phyloP scores from a whole-genome alignment of 1,284 basidiomycete genomes.

The Boletus sp. region DNA sequence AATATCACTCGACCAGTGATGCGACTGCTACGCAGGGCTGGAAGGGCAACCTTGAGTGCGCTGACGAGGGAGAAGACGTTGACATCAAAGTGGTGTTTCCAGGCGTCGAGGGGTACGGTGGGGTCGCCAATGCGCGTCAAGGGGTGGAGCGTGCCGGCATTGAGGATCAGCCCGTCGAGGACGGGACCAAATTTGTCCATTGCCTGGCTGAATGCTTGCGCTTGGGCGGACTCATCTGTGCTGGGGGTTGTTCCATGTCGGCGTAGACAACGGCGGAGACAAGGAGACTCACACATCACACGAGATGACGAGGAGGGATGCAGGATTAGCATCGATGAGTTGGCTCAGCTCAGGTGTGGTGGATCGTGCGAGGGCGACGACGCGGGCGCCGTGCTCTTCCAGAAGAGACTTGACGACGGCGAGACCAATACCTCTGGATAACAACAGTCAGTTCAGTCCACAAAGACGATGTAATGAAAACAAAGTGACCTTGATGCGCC shows the following conservation, averaged over 20 bases:
- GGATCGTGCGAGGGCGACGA: conserved; percentile 75
- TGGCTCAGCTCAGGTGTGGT: conserved; percentile 56
- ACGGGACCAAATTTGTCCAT: conserved; percentile 48
- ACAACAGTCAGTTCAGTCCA: conserved; percentile 12
- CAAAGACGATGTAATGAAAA: background rate
- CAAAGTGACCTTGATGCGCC: conserved; percentile 65
- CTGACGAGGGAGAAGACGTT: conserved; percentile 82
- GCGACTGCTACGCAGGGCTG: conserved; percentile 60
- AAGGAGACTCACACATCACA: conserved; percentile 66
- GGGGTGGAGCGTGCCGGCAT: conserved; percentile 68
- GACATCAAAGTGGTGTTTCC: conserved; percentile 69
- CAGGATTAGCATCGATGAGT: conserved; percentile 43
- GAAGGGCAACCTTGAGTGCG: conserved; percentile 61
- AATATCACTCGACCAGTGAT: conserved; percentile 68
- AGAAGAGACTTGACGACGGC: conserved; percentile 65
- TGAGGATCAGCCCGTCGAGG: conserved; percentile 75
- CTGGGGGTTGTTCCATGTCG: conserved; percentile 33
- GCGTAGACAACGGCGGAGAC: background rate
- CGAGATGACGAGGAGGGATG: conserved; percentile 51
- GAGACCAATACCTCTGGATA: conserved; percentile 81
- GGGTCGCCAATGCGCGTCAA: conserved; percentile 40
- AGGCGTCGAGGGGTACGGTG: conserved; percentile 41
- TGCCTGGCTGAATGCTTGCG: conserved; percentile 45
- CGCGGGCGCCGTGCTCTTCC: conserved; percentile 54
- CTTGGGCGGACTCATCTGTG: conserved; percentile 55